A percentile compares a stretch with the other conserved stretches of the same genome.
Conservation (phyloP, 208 protist species). For the Vickermania ingenoplastis region DNA sequence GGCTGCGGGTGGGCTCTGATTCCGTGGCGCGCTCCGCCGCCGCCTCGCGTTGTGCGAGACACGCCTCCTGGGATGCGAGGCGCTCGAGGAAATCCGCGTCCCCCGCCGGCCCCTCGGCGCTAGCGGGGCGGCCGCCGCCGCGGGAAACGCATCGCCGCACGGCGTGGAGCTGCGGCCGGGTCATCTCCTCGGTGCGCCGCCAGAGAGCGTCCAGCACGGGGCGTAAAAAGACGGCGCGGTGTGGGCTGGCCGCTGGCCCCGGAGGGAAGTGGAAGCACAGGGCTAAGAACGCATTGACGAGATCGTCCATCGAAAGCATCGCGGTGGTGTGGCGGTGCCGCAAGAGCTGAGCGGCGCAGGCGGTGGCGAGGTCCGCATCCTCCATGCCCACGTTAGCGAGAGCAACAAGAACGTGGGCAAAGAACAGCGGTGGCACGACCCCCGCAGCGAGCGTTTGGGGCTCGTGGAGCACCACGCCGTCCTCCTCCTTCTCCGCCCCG, state of each 20-base stretch:
- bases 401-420: conserved; percentile 36
- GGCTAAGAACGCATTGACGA: conserved; percentile 44
- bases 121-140: neutral
- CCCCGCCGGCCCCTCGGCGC: conserved; percentile 11
- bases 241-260: neutral
- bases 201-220: conserved; percentile 58
- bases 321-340: neutral
- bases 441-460: too few relatives aligned
- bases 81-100: conserved; percentile 66
- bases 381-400: conserved; percentile 26
- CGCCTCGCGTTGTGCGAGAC: conserved; percentile 14
- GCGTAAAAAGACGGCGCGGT: neutral
- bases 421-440: conserved; percentile 35
- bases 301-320: conserved; percentile 17
- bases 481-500: conserved; percentile 1
- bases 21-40: too few relatives aligned
- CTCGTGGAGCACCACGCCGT: neutral
- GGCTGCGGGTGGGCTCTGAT: too few relatives aligned
- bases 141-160: conserved; percentile 41
- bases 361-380: conserved; percentile 31
- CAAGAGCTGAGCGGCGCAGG: conserved; percentile 23
- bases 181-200: conserved; percentile 55
- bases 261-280: conserved; percentile 33
- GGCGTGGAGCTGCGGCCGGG: conserved; percentile 29
- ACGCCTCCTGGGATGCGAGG: conserved; percentile 27